Percentiles rank a stretch among this genome's conserved stretches.
Conservation (phyloP, 2,329 filamentous ascomycete genomes). For the Lizonia empirigonia region DNA sequence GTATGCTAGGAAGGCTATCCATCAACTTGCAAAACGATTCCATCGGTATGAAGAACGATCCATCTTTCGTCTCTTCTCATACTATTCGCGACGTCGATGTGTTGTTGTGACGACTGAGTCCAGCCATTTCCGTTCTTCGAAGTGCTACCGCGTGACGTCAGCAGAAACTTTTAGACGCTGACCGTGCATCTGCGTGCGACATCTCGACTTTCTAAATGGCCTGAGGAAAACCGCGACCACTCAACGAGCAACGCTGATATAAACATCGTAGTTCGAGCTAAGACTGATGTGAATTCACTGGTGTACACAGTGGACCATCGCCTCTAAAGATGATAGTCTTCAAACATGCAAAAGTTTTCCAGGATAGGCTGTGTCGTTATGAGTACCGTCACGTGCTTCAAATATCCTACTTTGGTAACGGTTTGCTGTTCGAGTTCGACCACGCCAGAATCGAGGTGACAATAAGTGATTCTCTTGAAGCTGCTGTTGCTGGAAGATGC, state of each 20-base stretch:
- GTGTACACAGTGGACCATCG: too few species aligned
- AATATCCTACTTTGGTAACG: too few species aligned
- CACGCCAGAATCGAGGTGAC: too few species aligned
- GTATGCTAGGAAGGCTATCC: neutral
- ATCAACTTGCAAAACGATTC: neutral
- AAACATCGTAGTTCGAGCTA: too few species aligned
- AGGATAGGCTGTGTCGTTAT: too few species aligned
- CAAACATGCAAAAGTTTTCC: too few species aligned
- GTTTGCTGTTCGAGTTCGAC: too few species aligned
- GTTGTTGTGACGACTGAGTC: neutral
- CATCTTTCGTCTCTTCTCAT: neutral
- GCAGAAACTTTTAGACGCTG: constrained; percentile 15
- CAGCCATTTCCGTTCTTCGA: neutral
- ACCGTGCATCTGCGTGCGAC: constrained; percentile 12
- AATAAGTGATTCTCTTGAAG: too few species aligned
- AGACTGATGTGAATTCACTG: too few species aligned
- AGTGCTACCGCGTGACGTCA: constrained; percentile 18
- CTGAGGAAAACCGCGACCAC: neutral
- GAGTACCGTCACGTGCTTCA: too few species aligned
- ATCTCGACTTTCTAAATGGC: neutral
- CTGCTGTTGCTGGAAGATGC: neutral
- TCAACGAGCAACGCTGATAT: too few species aligned
- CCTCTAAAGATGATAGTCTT: too few species aligned
- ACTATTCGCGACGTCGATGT: neutral
- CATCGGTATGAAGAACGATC: neutral